Evolutionary conservation across 495 filamentous ascomycete species (phyloP), one percentile per base, ranked within the genome.

Genomic region (Pseudotulostoma volvatum): DNA sequence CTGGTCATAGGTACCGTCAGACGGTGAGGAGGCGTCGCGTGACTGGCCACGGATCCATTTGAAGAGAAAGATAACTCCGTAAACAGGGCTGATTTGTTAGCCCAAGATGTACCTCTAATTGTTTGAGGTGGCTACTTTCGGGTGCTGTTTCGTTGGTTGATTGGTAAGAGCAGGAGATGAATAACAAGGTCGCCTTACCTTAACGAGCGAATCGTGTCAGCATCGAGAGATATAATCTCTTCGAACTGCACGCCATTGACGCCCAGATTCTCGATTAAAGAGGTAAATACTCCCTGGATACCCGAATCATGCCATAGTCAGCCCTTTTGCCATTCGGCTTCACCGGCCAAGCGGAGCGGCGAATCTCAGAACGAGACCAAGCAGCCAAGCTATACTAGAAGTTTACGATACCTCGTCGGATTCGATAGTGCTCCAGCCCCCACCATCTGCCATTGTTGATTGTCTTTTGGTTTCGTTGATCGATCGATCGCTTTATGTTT

Each of bases 61-160:
- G 76, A 99, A 99, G 55, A 99, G 84, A 64, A 99, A 96, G 55
- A 99, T 95, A 45, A 96, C 86, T 55, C 90, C 90, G 64, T 96
- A 93, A 45, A 94, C 73, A 31, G 84, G 81, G 45, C 81, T 78
- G 21, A 28, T 38, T 33, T 21, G 28, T 15, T 3, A 40, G 23
- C 23, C n/a, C n/a, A n/a, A n/a, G n/a, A n/a, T n/a, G n/a, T n/a
- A n/a, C n/a, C n/a, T n/a, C n/a, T n/a, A n/a, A n/a, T n/a, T n/a
- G n/a, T n/a, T n/a, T n/a, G n/a, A n/a, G n/a, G n/a, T n/a, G n/a
- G n/a, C n/a, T n/a, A 33, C 40, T 19, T 35, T 34, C 34, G 28
- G 33, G 18, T 31, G 37, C 33, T 34, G 30, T 23, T 19, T 30
- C 33, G 17, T 43, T 21, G 17, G 15, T 34, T 33, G 23, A 11